Conservation (phyloP, 2,329 filamentous ascomycete genomes). For the Thermothelomyces thermophilus region DNA sequence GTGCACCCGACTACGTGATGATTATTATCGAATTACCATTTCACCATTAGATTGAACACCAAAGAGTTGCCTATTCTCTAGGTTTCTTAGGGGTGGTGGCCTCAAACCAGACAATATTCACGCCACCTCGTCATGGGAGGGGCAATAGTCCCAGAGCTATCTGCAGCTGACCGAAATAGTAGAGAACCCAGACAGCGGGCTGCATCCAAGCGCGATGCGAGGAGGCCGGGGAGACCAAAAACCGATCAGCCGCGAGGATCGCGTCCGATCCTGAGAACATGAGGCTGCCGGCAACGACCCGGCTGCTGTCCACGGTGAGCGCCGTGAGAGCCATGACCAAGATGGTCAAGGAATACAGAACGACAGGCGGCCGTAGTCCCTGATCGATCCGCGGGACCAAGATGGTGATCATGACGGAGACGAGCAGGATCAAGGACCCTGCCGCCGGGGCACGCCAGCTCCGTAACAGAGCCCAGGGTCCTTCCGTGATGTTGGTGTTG, state of each 20-base stretch:
- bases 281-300: constrained; percentile 27
- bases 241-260: constrained; percentile 30
- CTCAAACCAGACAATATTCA: no score
- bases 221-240: constrained; percentile 27
- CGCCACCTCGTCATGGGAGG: not conserved
- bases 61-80: no score
- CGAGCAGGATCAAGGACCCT: constrained; percentile 21
- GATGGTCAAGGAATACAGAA: constrained; percentile 30
- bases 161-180: constrained; percentile 32
- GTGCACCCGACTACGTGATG: no score
- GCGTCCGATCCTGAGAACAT: constrained; percentile 32
- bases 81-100: no score
- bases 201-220: constrained; percentile 28
- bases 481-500: constrained; percentile 12
- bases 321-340: constrained; percentile 29
- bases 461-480: not conserved
- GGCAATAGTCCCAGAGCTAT: constrained; percentile 24
- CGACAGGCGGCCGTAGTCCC: constrained; percentile 27
- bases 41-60: no score
- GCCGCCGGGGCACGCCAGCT: constrained; percentile 16
- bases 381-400: constrained; percentile 26
- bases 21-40: no score
- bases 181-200: constrained; percentile 31
- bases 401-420: constrained; percentile 24
- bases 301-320: constrained; percentile 25